Percentiles rank a stretch among this genome's conserved stretches.
These are phyloP conservation scores for Hypholoma fasciculare DNA, from an alignment of 768 basidiomycete genomes.

Conservation along the genomic window DNA sequence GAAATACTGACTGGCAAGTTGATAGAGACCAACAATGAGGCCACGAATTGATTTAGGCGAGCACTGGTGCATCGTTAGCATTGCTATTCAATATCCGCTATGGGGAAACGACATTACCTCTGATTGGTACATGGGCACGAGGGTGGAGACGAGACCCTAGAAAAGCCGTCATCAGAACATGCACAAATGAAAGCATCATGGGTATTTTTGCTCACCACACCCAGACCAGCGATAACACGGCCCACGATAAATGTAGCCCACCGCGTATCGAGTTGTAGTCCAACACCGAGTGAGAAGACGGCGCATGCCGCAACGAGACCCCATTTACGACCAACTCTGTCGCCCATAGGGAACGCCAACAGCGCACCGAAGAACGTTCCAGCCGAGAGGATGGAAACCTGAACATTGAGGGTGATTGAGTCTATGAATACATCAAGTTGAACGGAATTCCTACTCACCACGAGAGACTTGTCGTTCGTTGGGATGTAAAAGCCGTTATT, in stretches of 20 bases:
- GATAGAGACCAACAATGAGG: conserved; percentile 64
- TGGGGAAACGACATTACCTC: conserved; percentile 21
- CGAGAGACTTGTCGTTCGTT: conserved; percentile 43
- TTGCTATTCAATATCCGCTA: not conserved
- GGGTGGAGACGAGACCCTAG: conserved; percentile 63
- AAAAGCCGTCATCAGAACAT: too few species aligned
- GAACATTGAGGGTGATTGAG: not conserved
- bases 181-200: too few species aligned
- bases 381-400: conserved; percentile 69
- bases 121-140: conserved; percentile 49
- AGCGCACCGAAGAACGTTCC: conserved; percentile 84
- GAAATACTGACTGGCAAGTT: conserved; percentile 49
- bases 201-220: conserved; percentile 38
- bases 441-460: conserved; percentile 21
- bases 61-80: conserved; percentile 19
- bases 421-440: too few species aligned
- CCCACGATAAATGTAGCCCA: conserved; percentile 23
- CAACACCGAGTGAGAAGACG: conserved; percentile 61
- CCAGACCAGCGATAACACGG: conserved; percentile 67
- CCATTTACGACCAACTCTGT: conserved; percentile 46
- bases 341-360: conserved; percentile 37
- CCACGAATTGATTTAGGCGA: conserved; percentile 78
- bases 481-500: conserved; percentile 31
- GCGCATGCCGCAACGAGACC: conserved; percentile 64
- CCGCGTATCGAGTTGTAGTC: conserved; percentile 57